Percentiles rank a stretch among this genome's conserved stretches.
Conservation (phyloP, 1,284 basidiomycete genomes). For the Boletus calvinii region DNA sequence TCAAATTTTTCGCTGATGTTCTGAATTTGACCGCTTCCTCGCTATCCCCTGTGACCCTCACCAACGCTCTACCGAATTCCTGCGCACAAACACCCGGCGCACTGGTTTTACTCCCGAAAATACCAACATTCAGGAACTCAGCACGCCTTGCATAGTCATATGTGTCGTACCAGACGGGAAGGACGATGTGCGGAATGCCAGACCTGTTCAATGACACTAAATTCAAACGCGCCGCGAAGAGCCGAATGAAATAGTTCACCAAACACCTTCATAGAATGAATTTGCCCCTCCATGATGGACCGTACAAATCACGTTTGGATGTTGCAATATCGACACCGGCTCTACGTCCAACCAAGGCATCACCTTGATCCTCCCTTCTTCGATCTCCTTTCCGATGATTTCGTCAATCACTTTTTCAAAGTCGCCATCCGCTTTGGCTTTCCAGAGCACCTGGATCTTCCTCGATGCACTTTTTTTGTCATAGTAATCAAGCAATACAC, state of each 20-base stretch:
- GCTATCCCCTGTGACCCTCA: conserved; percentile 9
- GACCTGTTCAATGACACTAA: neutral
- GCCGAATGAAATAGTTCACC: conserved; percentile 6
- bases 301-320: conserved; percentile 15
- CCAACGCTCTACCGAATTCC: conserved; percentile 12
- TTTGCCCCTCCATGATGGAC: conserved; percentile 22
- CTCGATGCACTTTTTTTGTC: neutral
- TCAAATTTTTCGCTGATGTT: conserved; percentile 7
- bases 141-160: conserved; percentile 14
- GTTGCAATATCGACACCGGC: conserved; percentile 15
- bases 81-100: conserved; percentile 12
- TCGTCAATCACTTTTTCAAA: neutral
- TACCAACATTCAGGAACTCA: conserved; percentile 17
- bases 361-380: neutral
- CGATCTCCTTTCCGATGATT: conserved; percentile 3
- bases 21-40: conserved; percentile 10
- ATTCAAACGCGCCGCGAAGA: too few relatives aligned
- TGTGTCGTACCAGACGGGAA: conserved; percentile 20
- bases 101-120: conserved; percentile 7
- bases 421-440: neutral
- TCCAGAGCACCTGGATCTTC: conserved; percentile 11
- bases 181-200: conserved; percentile 12
- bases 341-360: conserved; percentile 15
- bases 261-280: conserved; percentile 17
- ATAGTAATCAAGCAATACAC: conserved; percentile 10